Base-by-base conservation (phyloP, 2,329 filamentous ascomycete species). In the Aspergillus fumigatiaffinis region DNA sequence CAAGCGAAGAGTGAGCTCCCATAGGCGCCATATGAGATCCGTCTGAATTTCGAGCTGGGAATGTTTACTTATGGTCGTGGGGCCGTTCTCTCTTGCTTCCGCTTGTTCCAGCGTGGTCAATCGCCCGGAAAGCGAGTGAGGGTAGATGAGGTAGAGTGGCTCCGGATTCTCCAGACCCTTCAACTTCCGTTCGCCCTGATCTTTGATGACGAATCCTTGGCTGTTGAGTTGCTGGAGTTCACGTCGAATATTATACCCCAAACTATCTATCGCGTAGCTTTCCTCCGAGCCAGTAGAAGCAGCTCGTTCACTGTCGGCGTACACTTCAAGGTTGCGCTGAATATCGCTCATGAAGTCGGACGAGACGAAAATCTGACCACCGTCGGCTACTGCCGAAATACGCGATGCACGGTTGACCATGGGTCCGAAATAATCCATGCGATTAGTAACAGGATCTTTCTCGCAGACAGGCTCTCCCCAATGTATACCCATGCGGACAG, bases 351-450 rank as follows among this genome's bases (percentile, higher is more conserved):
- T 96, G 76, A 97, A 97, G 73, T 99, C 94, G 1, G 92, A 92
- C 0, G 92, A 97, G 1, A 97, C 94, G 0, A 93, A 94, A 63
- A 97, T 97, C 72, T 99, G 93, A 0, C 94, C 94, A 60, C 94
- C 94, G 71, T 99, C 94, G 38, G 94, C 94, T 47, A 96, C 92
- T 23, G 91, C 89, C 6, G 91, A 94, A 63, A 99, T 96, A 77
- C 94, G 89, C 17, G 94, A 89, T 0, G 94, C 91, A 70, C 95
- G 92, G 77, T 99, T 99, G 68, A 99, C 94, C 92, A 99, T 99
- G 14, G 94, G 94, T 0, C 94, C 94, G 71, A 97, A 99, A 77
- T 99, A 99, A 69, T 99, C 94, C 94, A 99, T 99, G 61, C 94
- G 91, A 57, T 92, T 89, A 1, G 94, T 99, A 51, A 99, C 92